Conservation (phyloP, 106 monocot species). For the Dendrobium officinale region DNA sequence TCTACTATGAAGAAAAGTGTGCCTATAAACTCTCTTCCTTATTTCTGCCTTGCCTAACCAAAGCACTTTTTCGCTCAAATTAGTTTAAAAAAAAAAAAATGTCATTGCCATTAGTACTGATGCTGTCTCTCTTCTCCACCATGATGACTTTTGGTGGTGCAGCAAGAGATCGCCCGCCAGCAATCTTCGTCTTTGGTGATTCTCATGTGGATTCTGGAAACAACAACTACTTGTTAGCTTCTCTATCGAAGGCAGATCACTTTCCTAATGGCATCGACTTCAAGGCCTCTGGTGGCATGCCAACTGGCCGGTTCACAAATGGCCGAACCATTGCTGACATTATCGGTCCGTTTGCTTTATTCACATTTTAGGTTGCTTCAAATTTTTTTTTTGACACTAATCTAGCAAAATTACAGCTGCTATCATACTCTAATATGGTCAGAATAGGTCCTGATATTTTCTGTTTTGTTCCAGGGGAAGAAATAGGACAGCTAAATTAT, state of each 20-base stretch:
- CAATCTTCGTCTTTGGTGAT: constrained; percentile 70
- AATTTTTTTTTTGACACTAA: too few relatives aligned
- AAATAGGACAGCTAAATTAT: constrained; percentile 44
- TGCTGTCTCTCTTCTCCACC: neutral
- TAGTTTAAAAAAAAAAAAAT: neutral
- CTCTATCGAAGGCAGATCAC: constrained; percentile 61
- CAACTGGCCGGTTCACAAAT: constrained; percentile 79
- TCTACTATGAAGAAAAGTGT: neutral
- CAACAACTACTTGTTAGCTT: constrained; percentile 55
- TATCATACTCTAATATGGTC: too few relatives aligned
- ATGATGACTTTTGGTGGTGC: too few relatives aligned
- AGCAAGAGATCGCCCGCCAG: constrained; percentile 7
- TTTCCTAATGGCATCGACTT: constrained; percentile 80
- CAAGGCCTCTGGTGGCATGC: constrained; percentile 53
- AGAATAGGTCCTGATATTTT: neutral
- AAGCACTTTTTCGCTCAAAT: neutral
- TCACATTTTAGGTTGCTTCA: too few relatives aligned
- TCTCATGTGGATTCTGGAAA: constrained; percentile 89
- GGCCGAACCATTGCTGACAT: constrained; percentile 78
- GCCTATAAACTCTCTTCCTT: neutral
- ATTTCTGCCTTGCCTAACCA: neutral
- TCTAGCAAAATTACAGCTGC: too few relatives aligned
- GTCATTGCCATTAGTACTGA: neutral
- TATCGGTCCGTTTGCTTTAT: constrained; percentile 25
- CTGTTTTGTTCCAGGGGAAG: constrained; percentile 34